These are phyloP conservation scores for Mucor mucedo DNA, from an alignment of 371 early-diverging fungal genomes.

Conservation along the genomic window DNA sequence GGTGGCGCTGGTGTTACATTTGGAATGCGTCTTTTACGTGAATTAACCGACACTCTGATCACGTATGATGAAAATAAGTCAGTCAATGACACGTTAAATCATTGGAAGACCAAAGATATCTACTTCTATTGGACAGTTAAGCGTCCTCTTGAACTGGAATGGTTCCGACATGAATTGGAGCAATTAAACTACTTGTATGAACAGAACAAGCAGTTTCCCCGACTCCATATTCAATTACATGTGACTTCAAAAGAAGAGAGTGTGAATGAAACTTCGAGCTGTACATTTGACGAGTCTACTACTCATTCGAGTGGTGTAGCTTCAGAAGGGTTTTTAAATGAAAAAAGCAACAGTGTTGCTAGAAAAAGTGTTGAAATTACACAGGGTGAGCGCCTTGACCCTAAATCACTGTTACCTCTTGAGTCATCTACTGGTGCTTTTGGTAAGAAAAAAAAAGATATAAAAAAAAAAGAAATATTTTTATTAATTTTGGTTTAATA, in stretches of 20 bases:
- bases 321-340: neutral
- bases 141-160: constrained; percentile 45
- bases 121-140: constrained; percentile 48
- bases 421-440: constrained; percentile 30
- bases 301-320: neutral
- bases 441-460: constrained; percentile 34
- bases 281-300: neutral
- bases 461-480: neutral
- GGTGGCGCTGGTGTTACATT: constrained; percentile 65
- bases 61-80: neutral
- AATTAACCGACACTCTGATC: constrained; percentile 34
- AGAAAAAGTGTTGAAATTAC: neutral
- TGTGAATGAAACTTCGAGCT: too few species aligned
- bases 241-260: too few species aligned
- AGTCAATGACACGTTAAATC: neutral
- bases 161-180: constrained; percentile 59
- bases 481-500: constrained; percentile 14
- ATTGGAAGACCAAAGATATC: constrained; percentile 30
- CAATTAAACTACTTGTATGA: constrained; percentile 28
- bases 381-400: constrained; percentile 17
- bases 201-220: constrained; percentile 9
- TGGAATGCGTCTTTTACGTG: constrained; percentile 56
- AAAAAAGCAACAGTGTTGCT: neutral
- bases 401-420: constrained; percentile 7
- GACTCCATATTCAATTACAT: constrained; percentile 11